phyloP scores from a whole-genome alignment of 106 monocot species.

The Iris macrosiphon region DNA sequence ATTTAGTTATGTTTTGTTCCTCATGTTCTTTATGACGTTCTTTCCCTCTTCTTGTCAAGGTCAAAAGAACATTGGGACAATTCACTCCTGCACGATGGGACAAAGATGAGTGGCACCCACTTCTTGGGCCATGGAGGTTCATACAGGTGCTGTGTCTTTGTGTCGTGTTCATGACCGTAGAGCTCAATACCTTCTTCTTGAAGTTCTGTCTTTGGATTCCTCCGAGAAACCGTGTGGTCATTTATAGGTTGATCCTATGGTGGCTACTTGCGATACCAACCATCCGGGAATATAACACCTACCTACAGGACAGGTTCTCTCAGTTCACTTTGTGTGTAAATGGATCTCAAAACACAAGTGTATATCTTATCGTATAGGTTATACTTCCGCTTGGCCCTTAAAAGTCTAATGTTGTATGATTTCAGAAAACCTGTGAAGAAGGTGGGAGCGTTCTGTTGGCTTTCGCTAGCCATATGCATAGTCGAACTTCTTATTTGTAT shows the following conservation, averaged over 20 bases:
- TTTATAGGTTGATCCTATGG: conserved; percentile 79
- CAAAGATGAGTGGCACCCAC: conserved; percentile 89
- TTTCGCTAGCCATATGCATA: conserved; percentile 92
- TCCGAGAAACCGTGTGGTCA: conserved; percentile 72
- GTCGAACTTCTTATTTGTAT: conserved; percentile 91
- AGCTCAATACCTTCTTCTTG: conserved; percentile 93
- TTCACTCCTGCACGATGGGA: conserved; percentile 96
- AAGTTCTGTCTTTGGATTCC: conserved; percentile 96
- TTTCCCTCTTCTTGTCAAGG: conserved; percentile 44
- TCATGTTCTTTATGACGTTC: conserved; percentile 5
- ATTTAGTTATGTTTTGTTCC: background rate
- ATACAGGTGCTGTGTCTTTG: conserved; percentile 81
- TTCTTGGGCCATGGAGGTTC: conserved; percentile 89
- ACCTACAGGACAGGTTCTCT: conserved; percentile 87
- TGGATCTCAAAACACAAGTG: too few relatives aligned
- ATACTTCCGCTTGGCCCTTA: too few relatives aligned
- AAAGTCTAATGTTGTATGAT: background rate
- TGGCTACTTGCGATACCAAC: conserved; percentile 95
- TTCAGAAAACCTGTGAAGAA: conserved; percentile 83
- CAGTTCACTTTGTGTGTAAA: too few relatives aligned
- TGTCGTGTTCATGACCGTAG: conserved; percentile 83
- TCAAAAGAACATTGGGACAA: conserved; percentile 84
- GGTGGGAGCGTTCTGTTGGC: conserved; percentile 94
- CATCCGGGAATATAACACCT: conserved; percentile 90
- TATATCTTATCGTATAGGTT: too few relatives aligned